Evolutionary conservation across 2,329 filamentous ascomycete genomes (phyloP), one percentile per base, ranked within the genome.

Genomic region (Aspergillus puulaauensis): DNA sequence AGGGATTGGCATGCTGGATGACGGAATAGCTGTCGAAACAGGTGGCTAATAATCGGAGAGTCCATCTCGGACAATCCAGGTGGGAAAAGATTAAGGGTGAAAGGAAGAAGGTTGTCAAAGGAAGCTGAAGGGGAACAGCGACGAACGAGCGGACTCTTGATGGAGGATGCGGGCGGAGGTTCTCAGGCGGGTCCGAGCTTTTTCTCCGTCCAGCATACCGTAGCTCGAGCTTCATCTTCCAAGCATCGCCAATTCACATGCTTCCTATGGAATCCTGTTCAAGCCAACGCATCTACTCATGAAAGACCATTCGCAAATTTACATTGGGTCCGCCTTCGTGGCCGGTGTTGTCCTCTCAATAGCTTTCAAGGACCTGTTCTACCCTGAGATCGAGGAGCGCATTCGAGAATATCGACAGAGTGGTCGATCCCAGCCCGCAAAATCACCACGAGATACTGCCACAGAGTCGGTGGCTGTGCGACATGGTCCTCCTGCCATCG

Each of bases 1-100:
- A 82, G 74, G 54, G 80, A 79, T 68, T 83, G 82, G 70, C 87
- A 89, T 50, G 86, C 82, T 48, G 85, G 84, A 69, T 93, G 90
- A 45, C 86, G 86, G 68, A 96, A 96, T 43, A 98, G 85, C 79
- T 91, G 90, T 68, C 90, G 86, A 70, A 97, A 93, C 71, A 96
- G 83, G 71, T 88, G 89, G 49, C 85, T 85, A 64, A 92, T 82
- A 61, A 90, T 80, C 58, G 89, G 88, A 17, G 90, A 93, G 78
- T 96, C 92, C 92, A 96, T 96, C 61, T 52, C 31, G 48, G 48
- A 50, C 48, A 24, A n/a, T 52, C 47, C 56, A 33, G 57, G 56
- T 19, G 39, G 56, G 50, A 53, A 48, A 41, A 23, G 27, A 57
- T 47, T 31, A 17, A 46, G 11, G 35, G 56, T 44, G 48, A 57